Evolutionary conservation across 176 grass and related monocot species (phyloP), one percentile per base, ranked within the genome.

Genomic region (Zoysia pacifica): DNA sequence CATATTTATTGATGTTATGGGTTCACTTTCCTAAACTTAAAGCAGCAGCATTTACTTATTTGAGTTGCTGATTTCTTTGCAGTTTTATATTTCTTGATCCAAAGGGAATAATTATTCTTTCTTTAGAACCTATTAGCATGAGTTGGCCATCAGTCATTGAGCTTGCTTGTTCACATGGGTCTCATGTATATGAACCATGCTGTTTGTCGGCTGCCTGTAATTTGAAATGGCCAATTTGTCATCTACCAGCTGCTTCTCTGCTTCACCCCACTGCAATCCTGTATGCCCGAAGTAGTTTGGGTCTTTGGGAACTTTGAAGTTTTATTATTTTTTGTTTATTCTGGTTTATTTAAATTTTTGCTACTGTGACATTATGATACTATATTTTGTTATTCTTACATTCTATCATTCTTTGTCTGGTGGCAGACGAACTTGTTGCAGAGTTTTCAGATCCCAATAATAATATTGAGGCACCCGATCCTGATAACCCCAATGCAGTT

Each of bases 341-440:
- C 44, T 60, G 15, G 3, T 52, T 67, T 5, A 45, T 78, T 47
- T 11, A 76, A 74, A 47, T 18, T 60, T 69, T 16, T 6, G 9
- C 14, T 16, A n/a, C 41, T 74, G 39, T 52, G 65, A 9, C 38
- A 65, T 56, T 14, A 41, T 58, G 35, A 59, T 56, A 64, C 28
- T 46, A 28, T 74, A 28, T 85, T 15, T 75, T 15, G 45, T 9
- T 47, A 5, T 52, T 73, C 44, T 43, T 78, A 8, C 14, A 52
- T 56, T 53, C 73, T 2, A 2, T n/a, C 20, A 62, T 59, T 65
- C 48, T 61, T 86, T 85, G 47, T 62, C 87, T 93, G 93, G 96
- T 96, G 72, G 93, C 97, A 79, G 97, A 96, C 74, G 90, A 99
- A 80, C 93, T 99, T 74, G 93, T 96, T 20, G 84, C 90, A 15